Percentiles rank a stretch among this genome's conserved stretches.
Conservation (phyloP, 139 green algal genomes). For the Picochlorum sp. region DNA sequence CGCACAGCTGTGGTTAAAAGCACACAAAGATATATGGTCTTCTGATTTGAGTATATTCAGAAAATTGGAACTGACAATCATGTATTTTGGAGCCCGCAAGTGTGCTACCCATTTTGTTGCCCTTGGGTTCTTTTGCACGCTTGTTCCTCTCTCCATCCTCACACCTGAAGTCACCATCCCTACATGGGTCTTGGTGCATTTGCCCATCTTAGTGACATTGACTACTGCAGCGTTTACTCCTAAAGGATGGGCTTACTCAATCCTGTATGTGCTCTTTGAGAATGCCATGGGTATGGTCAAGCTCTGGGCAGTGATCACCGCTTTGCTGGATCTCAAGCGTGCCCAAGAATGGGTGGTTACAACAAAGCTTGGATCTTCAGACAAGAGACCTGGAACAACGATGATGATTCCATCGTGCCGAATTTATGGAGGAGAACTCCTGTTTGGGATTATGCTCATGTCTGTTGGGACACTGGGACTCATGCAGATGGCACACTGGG, state of each 20-base stretch:
- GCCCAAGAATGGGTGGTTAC: slow-evolving; percentile 85
- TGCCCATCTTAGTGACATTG: slow-evolving; percentile 67
- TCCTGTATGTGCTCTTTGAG: slow-evolving; percentile 82
- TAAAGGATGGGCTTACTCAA: slow-evolving; percentile 46
- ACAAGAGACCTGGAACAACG: slow-evolving; percentile 37
- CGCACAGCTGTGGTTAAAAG: slow-evolving; percentile 65
- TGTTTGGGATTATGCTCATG: slow-evolving; percentile 56
- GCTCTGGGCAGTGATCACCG: slow-evolving; percentile 59
- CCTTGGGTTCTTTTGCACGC: slow-evolving; percentile 75
- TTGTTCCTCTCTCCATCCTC: slow-evolving; percentile 54
- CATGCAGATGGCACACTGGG: slow-evolving; percentile 38
- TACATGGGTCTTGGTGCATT: slow-evolving; percentile 70
- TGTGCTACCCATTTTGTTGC: slow-evolving; percentile 68
- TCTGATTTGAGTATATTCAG: slow-evolving; percentile 38
- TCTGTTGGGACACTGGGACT: slow-evolving; percentile 50
- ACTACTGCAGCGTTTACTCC: slow-evolving; percentile 66
- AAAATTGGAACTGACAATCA: slow-evolving; percentile 68
- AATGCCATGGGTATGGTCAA: slow-evolving; percentile 85
- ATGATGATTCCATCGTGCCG: slow-evolving; percentile 32
- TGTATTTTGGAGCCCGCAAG: slow-evolving; percentile 76
- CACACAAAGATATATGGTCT: slow-evolving; percentile 50
- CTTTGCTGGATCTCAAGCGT: slow-evolving; percentile 49
- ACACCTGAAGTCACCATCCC: slow-evolving; percentile 52
- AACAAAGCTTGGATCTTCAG: slow-evolving; percentile 58
- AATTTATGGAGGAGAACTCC: slow-evolving; percentile 54